These are phyloP conservation scores for Polychaeton citri DNA, from an alignment of 2,329 filamentous ascomycete genomes.

Conservation along the genomic window DNA sequence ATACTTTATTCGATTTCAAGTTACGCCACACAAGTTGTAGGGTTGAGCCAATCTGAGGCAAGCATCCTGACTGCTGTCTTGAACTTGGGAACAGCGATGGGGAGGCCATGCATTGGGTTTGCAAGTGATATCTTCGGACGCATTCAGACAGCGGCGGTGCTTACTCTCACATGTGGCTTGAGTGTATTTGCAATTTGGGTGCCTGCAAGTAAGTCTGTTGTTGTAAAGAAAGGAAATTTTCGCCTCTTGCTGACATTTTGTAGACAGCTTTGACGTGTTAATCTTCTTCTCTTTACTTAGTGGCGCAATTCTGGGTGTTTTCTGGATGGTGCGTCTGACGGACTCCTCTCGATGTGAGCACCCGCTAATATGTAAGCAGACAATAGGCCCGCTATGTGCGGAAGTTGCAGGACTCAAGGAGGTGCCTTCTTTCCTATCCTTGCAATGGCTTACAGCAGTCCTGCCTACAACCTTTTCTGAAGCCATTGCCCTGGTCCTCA, in stretches of 20 bases:
- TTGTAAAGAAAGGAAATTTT: too few species aligned
- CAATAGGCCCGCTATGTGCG: too few species aligned
- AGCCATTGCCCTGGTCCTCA: too few species aligned
- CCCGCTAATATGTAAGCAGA: too few species aligned
- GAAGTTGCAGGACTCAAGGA: too few species aligned
- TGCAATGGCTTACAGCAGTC: too few species aligned
- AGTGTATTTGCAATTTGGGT: slow-evolving; percentile 34
- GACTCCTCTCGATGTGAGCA: too few species aligned
- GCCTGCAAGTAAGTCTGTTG: too few species aligned
- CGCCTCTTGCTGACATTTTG: too few species aligned
- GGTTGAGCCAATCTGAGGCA: slow-evolving; percentile 26
- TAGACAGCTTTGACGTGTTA: slow-evolving; percentile 27
- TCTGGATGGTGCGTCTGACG: slow-evolving; percentile 30
- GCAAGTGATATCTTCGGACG: slow-evolving; percentile 32
- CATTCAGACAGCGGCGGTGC: slow-evolving; percentile 26
- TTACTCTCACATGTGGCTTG: slow-evolving; percentile 28
- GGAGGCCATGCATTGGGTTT: slow-evolving; percentile 33
- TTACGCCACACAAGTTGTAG: too few species aligned
- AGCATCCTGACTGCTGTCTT: slow-evolving; percentile 29
- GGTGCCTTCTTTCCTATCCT: too few species aligned
- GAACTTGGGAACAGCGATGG: slow-evolving; percentile 35
- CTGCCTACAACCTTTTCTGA: too few species aligned
- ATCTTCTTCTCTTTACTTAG: slow-evolving; percentile 31
- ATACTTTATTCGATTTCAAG: slow-evolving; percentile 29
- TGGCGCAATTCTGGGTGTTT: slow-evolving; percentile 34